Evolutionary conservation across 139 green algal species (phyloP).

Genomic region (Coccomyxa sp.): DNA sequence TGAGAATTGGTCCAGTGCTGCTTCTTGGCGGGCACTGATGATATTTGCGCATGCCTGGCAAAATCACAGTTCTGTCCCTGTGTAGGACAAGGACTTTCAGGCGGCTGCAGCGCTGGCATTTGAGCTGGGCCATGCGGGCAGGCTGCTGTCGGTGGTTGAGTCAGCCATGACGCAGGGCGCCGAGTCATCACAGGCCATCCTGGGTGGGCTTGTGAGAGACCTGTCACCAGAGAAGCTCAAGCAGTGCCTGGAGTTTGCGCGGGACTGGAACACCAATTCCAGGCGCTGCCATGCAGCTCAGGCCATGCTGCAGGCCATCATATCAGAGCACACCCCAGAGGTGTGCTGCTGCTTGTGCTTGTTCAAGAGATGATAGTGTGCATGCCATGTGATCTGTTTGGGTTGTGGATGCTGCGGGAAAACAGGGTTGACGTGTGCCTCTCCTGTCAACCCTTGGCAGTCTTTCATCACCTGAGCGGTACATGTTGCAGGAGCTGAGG

Average conservation of each 20-base stretch:
- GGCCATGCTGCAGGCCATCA: conserved; percentile 67
- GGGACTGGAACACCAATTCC: conserved; percentile 95
- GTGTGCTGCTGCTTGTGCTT: neutral
- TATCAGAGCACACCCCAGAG: conserved; percentile 48
- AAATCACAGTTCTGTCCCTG: no score
- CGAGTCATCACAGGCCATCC: neutral
- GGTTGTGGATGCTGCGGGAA: neutral
- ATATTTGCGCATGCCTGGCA: no score
- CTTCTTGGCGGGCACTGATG: no score
- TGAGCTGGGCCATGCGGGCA: conserved; percentile 66
- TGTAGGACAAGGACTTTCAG: conserved; percentile 60
- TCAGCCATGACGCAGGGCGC: conserved; percentile 9
- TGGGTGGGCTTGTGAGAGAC: conserved; percentile 8
- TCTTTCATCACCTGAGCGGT: neutral
- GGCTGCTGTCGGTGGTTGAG: conserved; percentile 70
- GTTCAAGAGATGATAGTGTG: neutral
- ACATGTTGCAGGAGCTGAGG: conserved; percentile 37
- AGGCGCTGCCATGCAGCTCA: conserved; percentile 78
- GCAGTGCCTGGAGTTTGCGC: conserved; percentile 38
- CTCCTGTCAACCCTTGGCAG: no score
- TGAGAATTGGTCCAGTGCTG: neutral
- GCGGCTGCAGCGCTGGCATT: conserved; percentile 80
- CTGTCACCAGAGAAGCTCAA: conserved; percentile 14
- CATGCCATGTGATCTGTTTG: neutral
- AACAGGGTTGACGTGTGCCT: neutral